These are phyloP conservation scores for Purpureocillium takamizusanense DNA, from an alignment of 2,329 filamentous ascomycete species.

Conservation along the genomic window DNA sequence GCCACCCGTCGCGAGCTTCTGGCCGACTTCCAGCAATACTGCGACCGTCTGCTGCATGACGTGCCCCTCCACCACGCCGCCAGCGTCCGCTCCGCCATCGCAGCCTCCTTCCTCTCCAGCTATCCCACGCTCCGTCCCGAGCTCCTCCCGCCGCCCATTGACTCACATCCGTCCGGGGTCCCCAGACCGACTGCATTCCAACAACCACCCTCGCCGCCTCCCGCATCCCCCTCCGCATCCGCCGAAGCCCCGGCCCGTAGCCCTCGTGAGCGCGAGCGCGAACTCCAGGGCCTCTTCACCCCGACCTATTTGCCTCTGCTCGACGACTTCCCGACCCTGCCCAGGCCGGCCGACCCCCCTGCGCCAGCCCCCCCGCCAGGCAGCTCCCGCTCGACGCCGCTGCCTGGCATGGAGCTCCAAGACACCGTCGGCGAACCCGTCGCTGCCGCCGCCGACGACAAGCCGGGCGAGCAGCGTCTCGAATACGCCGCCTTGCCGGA, in stretches of 20 bases:
- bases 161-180: conserved; percentile 22
- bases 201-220: conserved; percentile 15
- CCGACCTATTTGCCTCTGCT: conserved; percentile 54
- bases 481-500: conserved; percentile 9
- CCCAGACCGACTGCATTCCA: conserved; percentile 21
- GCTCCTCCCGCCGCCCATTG: conserved; percentile 22
- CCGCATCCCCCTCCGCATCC: conserved; percentile 15
- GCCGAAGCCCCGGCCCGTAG: conserved; percentile 24
- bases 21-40: conserved; percentile 46
- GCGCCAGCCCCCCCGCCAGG: conserved; percentile 3
- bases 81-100: conserved; percentile 37
- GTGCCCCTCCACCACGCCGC: conserved; percentile 36
- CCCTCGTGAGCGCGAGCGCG: conserved; percentile 46
- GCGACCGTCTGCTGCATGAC: conserved; percentile 38
- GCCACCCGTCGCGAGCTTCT: conserved; percentile 49
- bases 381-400: conserved; percentile 7
- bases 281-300: conserved; percentile 55
- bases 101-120: conserved; percentile 27
- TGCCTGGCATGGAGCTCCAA: conserved; percentile 1
- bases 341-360: conserved; percentile 10
- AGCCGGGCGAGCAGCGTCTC: conserved; percentile 6
- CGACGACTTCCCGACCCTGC: conserved; percentile 29
- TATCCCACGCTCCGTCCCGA: conserved; percentile 36
- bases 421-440: conserved; percentile 8
- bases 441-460: too few relatives aligned